Base-by-base conservation (phyloP, 73 alveolate genomes). In the Durusdinium trenchii region DNA sequence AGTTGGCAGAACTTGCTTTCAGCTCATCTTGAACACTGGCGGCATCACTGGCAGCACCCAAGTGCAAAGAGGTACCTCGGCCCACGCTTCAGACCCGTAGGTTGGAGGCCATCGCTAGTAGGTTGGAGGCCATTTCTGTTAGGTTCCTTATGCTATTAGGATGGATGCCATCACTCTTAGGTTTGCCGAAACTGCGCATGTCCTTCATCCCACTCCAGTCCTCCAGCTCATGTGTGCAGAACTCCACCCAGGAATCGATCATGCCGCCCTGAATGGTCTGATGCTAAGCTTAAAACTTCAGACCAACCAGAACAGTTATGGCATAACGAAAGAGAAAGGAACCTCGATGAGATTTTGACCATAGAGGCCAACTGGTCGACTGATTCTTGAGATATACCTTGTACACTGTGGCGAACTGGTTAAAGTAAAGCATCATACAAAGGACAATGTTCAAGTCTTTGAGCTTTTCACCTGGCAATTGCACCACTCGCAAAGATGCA, bases 161-260 rank as follows among this genome's bases (percentile, higher is more conserved):
- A n/a, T n/a, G n/a, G n/a, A 46, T 48, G 43, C 26, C 69, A 6
- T 28, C 30, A 28, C 14, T 18, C 26, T 75, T 42, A 30, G 90
- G 30, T 3, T 38, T 35, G 86, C 35, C 9, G 86, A 3, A 12
- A 14, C 52, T 12, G 38, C 86, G 23, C 1, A n/a, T 46, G 6
- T n/a, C 92, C 12, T 10, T 35, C 18, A 18, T 35, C 50, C 6
- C 43, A 10, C 18, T 18, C n/a, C 69, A 35, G 18, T 30, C 87
- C 97, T 90, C 97, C 14, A 90, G 97, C 97, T 90, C 97, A 57
- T 90, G 97, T 30, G 97, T 67, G 97, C 97, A 67, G 97, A 90
- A 90, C 87, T 90, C 97, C 30, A 90, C 35, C 97, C 97, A 90
- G 45, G 97, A 90, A 78, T 90, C 97, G 82, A 90, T 90, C 97